Percentiles rank a stretch among this genome's conserved stretches.
phyloP scores from a whole-genome alignment of 768 basidiomycete species.

The Lactifluus piperatus region DNA sequence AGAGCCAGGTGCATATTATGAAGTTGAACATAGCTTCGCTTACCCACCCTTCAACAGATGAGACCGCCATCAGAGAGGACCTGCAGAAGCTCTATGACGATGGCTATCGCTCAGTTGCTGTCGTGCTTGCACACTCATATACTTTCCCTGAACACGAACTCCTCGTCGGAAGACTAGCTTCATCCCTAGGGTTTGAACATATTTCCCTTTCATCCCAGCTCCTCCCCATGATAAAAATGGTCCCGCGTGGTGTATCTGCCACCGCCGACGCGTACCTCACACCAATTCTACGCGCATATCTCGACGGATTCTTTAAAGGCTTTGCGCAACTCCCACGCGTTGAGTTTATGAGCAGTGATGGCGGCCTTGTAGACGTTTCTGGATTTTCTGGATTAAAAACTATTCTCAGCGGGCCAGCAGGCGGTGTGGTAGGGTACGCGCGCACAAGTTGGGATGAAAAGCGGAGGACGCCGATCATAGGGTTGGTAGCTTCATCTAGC shows the following conservation, averaged over 20 bases:
- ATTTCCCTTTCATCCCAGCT: slow-evolving; percentile 82
- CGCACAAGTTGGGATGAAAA: slow-evolving; percentile 83
- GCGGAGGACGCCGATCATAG: slow-evolving; percentile 68
- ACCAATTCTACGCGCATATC: slow-evolving; percentile 73
- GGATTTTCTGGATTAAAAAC: slow-evolving; percentile 93
- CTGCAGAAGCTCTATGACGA: slow-evolving; percentile 62
- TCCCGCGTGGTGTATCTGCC: slow-evolving; percentile 84
- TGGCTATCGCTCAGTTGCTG: slow-evolving; percentile 85
- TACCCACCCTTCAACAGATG: slow-evolving; percentile 34
- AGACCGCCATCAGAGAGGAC: slow-evolving; percentile 43
- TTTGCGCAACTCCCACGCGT: slow-evolving; percentile 74
- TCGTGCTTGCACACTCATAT: slow-evolving; percentile 88
- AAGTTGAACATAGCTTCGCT: neutral
- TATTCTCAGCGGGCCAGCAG: slow-evolving; percentile 88
- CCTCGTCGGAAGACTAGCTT: slow-evolving; percentile 61
- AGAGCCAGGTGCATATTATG: slow-evolving; percentile 45
- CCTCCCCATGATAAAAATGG: slow-evolving; percentile 94
- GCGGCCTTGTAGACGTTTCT: slow-evolving; percentile 66
- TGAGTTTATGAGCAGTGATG: slow-evolving; percentile 96
- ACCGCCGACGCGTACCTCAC: slow-evolving; percentile 96
- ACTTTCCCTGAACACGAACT: slow-evolving; percentile 84
- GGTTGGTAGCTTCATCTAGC: slow-evolving; percentile 37
- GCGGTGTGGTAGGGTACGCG: slow-evolving; percentile 93
- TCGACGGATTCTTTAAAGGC: slow-evolving; percentile 86
- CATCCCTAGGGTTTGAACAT: slow-evolving; percentile 78